Base-by-base conservation (phyloP, 176 grass and related monocot species). In the Melocanna baccifera region DNA sequence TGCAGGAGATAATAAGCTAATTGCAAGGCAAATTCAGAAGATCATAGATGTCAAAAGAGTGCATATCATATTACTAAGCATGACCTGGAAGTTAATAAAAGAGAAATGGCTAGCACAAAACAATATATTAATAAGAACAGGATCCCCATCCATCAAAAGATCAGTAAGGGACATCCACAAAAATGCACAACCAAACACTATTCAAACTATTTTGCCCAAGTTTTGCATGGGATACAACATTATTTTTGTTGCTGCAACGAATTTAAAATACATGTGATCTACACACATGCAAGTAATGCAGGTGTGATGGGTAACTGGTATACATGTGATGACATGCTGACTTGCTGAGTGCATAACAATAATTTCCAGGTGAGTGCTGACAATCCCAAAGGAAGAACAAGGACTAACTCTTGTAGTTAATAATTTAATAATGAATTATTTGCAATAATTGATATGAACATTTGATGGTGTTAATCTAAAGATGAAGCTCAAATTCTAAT, bases 1-100 rank as follows among this genome's bases (percentile, higher is more conserved):
- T 88, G 61, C 56, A 76, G 9, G 45, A 34, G 63, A 75, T 18
- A 78, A 62, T 61, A 51, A 70, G 71, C 7, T 50, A 28, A 69
- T 70, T 6, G 4, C 46, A 84, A 70, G 19, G 15, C 28, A 88
- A 66, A 77, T 64, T 69, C 42, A 76, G 28, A 66, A 67, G 30
- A 89, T 40, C 55, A 55, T 55, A 57, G 12, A 39, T 52, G 30
- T 75, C 64, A 58, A 75, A 58, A 40, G 14, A 22, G 22, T 71
- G 19, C 37, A 81, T 67, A 56, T 65, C n/a, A 67, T 6, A 53
- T 12, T 70, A 45, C 3, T 30, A 55, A 10, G 13, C 80, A 51
- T 18, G 53, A 55, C 16, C 9, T 46, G 43, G 4, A 29, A 43
- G 18, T 62, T 40, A 39, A 55, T 80, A 78, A 63, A 69, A 37